A percentile compares a stretch with the other conserved stretches of the same genome.
Conservation (phyloP, 2,329 filamentous ascomycete species). For the Alternaria infectoria region DNA sequence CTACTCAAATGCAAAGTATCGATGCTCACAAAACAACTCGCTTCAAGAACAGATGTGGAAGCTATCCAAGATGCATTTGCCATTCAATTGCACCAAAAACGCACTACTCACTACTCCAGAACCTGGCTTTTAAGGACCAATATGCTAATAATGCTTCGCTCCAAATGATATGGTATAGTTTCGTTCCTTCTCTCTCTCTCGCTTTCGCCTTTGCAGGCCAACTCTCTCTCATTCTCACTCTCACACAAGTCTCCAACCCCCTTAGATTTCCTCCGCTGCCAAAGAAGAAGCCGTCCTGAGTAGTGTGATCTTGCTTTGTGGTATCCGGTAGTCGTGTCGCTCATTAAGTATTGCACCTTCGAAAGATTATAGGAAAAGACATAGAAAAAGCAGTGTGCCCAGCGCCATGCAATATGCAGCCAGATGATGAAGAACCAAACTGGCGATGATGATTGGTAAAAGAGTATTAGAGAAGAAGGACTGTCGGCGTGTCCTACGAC, state of each 20-base stretch:
- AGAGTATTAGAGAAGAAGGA: conserved; percentile 32
- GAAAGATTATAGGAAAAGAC: conserved; percentile 30
- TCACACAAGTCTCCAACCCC: conserved; percentile 22
- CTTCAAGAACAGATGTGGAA: neutral
- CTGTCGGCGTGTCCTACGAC: conserved; percentile 43
- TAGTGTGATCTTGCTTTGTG: conserved; percentile 20
- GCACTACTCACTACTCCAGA: conserved; percentile 19
- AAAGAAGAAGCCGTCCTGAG: conserved; percentile 39
- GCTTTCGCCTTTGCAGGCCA: conserved; percentile 2
- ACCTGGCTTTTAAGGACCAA: conserved; percentile 1
- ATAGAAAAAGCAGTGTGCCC: conserved; percentile 21
- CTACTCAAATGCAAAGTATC: neutral
- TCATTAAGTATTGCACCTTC: conserved; percentile 48
- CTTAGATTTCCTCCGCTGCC: conserved; percentile 27
- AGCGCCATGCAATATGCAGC: conserved; percentile 52
- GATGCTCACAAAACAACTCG: neutral
- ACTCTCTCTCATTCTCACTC: neutral
- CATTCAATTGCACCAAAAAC: conserved; percentile 25
- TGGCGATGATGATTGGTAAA: conserved; percentile 35
- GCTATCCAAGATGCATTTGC: conserved; percentile 8
- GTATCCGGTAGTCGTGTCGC: conserved; percentile 48
- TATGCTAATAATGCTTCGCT: conserved; percentile 29
- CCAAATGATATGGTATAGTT: conserved; percentile 41
- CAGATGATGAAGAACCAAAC: conserved; percentile 38
- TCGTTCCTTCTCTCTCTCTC: conserved; percentile 1